phyloP scores from a whole-genome alignment of 208 protist species.

The Leishmania tarentolae region DNA sequence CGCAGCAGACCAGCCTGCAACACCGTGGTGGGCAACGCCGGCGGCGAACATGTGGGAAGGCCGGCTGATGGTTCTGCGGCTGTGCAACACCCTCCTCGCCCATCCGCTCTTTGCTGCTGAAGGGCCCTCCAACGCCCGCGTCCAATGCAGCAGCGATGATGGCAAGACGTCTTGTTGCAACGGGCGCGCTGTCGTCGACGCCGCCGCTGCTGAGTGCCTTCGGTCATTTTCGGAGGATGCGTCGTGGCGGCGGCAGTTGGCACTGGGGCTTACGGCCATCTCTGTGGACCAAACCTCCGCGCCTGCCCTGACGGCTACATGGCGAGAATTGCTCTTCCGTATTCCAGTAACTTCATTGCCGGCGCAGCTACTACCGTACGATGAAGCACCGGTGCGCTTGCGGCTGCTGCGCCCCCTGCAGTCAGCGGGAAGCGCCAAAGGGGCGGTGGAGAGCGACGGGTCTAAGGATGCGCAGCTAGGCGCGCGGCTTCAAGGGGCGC shows the following conservation, averaged over 20 bases:
- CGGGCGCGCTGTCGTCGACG: neutral
- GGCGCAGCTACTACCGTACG: conserved; percentile 5
- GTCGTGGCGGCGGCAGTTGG: conserved; percentile 28
- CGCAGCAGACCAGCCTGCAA: neutral
- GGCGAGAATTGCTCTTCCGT: conserved; percentile 5
- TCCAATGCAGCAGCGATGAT: neutral
- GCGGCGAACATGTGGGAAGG: conserved; percentile 36
- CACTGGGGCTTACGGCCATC: neutral
- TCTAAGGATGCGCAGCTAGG: neutral
- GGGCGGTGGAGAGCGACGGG: neutral
- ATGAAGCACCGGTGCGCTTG: conserved; percentile 9
- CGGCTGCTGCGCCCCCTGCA: conserved; percentile 7
- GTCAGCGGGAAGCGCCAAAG: neutral
- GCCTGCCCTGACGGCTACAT: conserved; percentile 18
- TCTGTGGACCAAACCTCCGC: neutral
- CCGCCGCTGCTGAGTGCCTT: conserved; percentile 19
- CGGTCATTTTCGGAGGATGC: conserved; percentile 4
- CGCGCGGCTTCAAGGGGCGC: neutral
- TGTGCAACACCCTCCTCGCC: conserved; percentile 18
- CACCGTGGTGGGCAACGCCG: conserved; percentile 17
- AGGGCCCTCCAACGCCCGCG: neutral
- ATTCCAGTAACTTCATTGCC: neutral
- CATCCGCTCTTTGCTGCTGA: neutral
- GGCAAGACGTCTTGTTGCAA: no score
- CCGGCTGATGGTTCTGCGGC: conserved; percentile 24